Evolutionary conservation across 2,329 filamentous ascomycete species (phyloP).

Genomic region (Aspergillus texensis): DNA sequence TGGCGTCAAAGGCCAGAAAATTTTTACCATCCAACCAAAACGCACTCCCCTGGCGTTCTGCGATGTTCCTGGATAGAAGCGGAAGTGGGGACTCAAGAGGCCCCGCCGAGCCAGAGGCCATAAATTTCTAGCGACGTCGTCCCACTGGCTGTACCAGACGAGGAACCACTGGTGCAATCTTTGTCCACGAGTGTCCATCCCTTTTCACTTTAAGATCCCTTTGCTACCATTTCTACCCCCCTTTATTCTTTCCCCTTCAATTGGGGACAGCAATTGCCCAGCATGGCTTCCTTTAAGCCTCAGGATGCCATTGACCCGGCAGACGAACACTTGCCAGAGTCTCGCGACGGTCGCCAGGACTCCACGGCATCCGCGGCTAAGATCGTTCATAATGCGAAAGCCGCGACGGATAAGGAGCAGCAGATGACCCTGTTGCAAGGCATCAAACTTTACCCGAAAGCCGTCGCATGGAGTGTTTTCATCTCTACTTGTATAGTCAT

Average conservation of each 20-base stretch:
- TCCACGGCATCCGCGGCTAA: constrained; percentile 33
- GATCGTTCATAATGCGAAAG: constrained; percentile 45
- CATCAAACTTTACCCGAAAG: constrained; percentile 81
- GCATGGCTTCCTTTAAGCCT: constrained; percentile 33
- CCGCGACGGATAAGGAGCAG: constrained; percentile 53
- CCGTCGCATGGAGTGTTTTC: constrained; percentile 77
- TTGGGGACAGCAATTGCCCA: constrained; percentile 14
- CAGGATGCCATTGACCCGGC: constrained; percentile 31
- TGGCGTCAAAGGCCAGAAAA: background rate
- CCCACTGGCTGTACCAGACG: constrained; percentile 9
- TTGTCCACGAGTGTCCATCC: constrained; percentile 1
- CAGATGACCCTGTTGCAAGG: constrained; percentile 75
- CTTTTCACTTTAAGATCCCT: background rate
- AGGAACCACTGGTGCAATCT: constrained; percentile 8
- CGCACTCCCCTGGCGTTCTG: background rate
- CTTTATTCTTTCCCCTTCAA: background rate
- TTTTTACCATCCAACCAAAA: background rate
- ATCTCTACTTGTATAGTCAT: constrained; percentile 91
- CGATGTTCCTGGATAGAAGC: background rate
- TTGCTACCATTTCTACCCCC: background rate
- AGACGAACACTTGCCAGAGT: constrained; percentile 17
- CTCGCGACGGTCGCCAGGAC: constrained; percentile 13
- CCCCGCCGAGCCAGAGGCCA: constrained; percentile 14
- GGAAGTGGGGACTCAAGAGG: constrained; percentile 13
- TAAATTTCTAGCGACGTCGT: constrained; percentile 21